Evolutionary conservation across 208 protist genomes (phyloP).

Genomic region (Leishmania guyanensis): DNA sequence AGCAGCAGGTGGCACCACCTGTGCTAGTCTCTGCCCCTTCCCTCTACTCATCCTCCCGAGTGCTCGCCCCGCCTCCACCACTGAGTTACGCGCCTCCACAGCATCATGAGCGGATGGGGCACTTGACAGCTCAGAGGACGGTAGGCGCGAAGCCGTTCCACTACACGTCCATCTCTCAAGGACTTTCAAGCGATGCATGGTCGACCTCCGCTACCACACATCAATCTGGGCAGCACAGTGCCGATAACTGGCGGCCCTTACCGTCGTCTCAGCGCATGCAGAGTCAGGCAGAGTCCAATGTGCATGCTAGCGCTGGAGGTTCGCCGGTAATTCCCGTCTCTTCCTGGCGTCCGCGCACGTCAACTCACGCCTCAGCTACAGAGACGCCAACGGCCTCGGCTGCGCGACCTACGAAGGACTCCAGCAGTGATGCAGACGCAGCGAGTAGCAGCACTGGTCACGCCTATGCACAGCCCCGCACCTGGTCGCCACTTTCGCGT

Average conservation of each 20-base stretch:
- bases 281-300: background rate
- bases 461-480: background rate
- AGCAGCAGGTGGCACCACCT: background rate
- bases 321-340: background rate
- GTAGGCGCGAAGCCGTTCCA: background rate
- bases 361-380: background rate
- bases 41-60: background rate
- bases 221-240: background rate
- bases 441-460: background rate
- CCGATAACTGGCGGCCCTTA: background rate
- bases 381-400: background rate
- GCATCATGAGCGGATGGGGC: background rate
- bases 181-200: background rate
- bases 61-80: background rate
- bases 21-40: background rate
- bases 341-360: background rate
- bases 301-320: background rate
- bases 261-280: background rate
- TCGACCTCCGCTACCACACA: background rate
- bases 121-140: background rate
- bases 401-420: background rate
- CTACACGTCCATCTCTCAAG: slow-evolving; percentile 9
- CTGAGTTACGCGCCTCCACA: background rate
- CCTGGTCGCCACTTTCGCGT: background rate
- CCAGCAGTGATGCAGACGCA: background rate